Evolutionary conservation across 768 basidiomycete genomes (phyloP).

Genomic region (Naganishia vaughanmartiniae): DNA sequence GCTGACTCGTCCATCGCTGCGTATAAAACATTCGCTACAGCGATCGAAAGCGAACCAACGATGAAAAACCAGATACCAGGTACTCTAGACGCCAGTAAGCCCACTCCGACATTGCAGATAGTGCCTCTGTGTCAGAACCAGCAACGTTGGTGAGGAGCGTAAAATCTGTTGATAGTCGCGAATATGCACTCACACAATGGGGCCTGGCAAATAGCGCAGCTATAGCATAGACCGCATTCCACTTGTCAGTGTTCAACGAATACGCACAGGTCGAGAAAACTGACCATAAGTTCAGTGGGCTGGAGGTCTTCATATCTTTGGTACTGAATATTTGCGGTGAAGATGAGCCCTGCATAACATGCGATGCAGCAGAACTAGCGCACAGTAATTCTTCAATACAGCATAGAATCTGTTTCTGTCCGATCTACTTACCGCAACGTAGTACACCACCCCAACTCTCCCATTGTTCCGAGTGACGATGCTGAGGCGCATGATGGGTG

Average conservation of each 20-base stretch:
- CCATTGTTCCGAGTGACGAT: conserved; percentile 34
- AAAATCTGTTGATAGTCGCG: too few species aligned
- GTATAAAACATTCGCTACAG: conserved; percentile 33
- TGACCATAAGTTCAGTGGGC: conserved; percentile 30
- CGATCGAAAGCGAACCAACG: conserved; percentile 15
- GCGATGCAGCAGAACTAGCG: conserved; percentile 10
- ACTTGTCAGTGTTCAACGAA: neutral
- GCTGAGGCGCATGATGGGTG: conserved; percentile 37
- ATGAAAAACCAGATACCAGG: conserved; percentile 33
- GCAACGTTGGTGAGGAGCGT: neutral
- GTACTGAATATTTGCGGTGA: conserved; percentile 35
- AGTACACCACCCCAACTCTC: conserved; percentile 29
- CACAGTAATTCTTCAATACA: neutral
- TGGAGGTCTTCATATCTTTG: conserved; percentile 36
- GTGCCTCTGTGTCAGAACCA: conserved; percentile 1
- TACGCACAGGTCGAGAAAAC: neutral
- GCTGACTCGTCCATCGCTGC: conserved; percentile 35
- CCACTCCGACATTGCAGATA: conserved; percentile 24
- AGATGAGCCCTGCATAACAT: conserved; percentile 32
- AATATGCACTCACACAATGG: neutral
- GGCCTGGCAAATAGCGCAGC: conserved; percentile 2
- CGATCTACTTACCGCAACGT: neutral
- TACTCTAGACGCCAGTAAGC: conserved; percentile 33
- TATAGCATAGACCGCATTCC: neutral
- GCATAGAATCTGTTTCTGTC: neutral